phyloP scores from a whole-genome alignment of 192 early-diverging fungal species.

The Chytriomyces confervae region DNA sequence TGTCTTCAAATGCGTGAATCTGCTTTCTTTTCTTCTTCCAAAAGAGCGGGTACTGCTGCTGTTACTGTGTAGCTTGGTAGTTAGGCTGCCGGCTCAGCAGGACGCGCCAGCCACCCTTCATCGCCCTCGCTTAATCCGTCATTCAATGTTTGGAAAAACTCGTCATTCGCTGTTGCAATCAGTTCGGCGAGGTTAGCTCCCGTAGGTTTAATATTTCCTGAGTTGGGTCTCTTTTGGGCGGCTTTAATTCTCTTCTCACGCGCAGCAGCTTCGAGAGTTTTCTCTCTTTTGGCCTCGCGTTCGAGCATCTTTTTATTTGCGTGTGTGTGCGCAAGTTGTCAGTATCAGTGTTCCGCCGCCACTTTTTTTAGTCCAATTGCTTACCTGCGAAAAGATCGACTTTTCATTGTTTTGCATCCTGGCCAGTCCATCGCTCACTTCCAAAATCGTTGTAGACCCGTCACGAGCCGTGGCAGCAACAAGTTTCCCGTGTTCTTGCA shows the following conservation, averaged over 20 bases:
- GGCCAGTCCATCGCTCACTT: slow-evolving; percentile 57
- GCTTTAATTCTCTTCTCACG: slow-evolving; percentile 67
- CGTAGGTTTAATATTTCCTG: slow-evolving; percentile 42
- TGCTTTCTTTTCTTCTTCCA: too few species aligned
- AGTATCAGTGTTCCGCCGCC: not conserved
- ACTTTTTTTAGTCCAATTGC: not conserved
- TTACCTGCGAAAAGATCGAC: slow-evolving; percentile 59
- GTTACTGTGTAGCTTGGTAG: too few species aligned
- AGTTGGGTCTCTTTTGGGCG: slow-evolving; percentile 58
- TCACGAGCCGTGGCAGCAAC: slow-evolving; percentile 61
- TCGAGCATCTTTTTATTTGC: slow-evolving; percentile 58
- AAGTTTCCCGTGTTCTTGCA: slow-evolving; percentile 64
- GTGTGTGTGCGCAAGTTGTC: not conserved
- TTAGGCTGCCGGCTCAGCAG: not conserved
- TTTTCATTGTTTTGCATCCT: slow-evolving; percentile 64
- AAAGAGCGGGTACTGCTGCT: too few species aligned
- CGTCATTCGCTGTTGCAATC: slow-evolving; percentile 55
- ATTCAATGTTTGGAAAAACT: slow-evolving; percentile 60
- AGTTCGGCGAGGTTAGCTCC: slow-evolving; percentile 52
- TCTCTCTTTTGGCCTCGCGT: slow-evolving; percentile 66
- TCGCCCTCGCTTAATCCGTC: slow-evolving; percentile 43
- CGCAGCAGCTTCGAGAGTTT: slow-evolving; percentile 61
- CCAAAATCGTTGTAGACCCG: slow-evolving; percentile 61
- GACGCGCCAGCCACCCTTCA: slow-evolving; percentile 16
- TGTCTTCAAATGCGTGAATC: too few species aligned